These are phyloP conservation scores for Onygena corvina DNA, from an alignment of 2,329 filamentous ascomycete species.

Conservation along the genomic window DNA sequence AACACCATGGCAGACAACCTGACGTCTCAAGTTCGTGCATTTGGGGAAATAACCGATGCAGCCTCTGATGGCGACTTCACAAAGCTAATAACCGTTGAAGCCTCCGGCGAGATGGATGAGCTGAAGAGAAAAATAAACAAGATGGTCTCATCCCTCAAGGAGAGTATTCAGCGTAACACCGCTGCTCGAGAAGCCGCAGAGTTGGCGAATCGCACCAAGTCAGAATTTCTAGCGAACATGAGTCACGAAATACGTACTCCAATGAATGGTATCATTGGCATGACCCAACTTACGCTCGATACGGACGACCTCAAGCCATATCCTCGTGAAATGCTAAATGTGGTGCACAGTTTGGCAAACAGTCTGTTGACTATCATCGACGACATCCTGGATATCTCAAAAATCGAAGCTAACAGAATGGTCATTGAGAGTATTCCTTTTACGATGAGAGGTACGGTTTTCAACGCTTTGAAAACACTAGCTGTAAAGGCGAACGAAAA, in stretches of 20 bases:
- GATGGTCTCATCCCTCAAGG: slow-evolving; percentile 92
- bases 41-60: slow-evolving; percentile 95
- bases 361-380: slow-evolving; percentile 96
- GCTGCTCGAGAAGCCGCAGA: slow-evolving; percentile 92
- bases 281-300: slow-evolving; percentile 93
- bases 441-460: slow-evolving; percentile 83
- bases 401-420: slow-evolving; percentile 92
- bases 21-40: slow-evolving; percentile 93
- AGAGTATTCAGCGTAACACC: slow-evolving; percentile 94
- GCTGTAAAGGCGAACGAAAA: slow-evolving; percentile 98
- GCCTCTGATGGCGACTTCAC: slow-evolving; percentile 96
- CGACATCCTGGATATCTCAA: slow-evolving; percentile 56
- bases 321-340: slow-evolving; percentile 96
- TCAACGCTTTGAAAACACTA: slow-evolving; percentile 91
- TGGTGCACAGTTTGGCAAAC: slow-evolving; percentile 92
- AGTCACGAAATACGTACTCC: slow-evolving; percentile 95
- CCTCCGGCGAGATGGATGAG: slow-evolving; percentile 97
- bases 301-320: slow-evolving; percentile 90
- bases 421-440: slow-evolving; percentile 97
- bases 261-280: slow-evolving; percentile 96
- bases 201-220: slow-evolving; percentile 94
- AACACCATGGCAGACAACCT: slow-evolving; percentile 82
- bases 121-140: slow-evolving; percentile 98
- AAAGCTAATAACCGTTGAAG: slow-evolving; percentile 90
- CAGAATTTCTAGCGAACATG: slow-evolving; percentile 97